Base-by-base conservation (phyloP, 768 basidiomycete genomes). In the Psilocybe cyanescens region DNA sequence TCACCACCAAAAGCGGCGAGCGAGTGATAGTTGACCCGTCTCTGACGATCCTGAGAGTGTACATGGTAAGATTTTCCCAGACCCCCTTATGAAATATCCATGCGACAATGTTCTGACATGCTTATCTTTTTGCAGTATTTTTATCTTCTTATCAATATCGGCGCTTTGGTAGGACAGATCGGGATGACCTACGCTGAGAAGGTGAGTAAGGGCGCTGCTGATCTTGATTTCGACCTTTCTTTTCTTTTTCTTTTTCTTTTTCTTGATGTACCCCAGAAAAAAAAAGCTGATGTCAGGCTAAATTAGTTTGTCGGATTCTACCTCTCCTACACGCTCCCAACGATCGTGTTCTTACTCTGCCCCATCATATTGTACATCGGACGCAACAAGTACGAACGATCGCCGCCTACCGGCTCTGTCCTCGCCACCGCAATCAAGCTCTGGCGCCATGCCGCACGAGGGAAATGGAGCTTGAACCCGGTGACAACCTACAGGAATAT, bases 91-190 rank as follows among this genome's bases (percentile, higher is more conserved):
- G 29, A 8, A 11, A 35, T 35, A 17, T 29, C 51, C 51, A 37
- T 33, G 39, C 48, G 24, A 28, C 19, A 50, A 51, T 39, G n/a
- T 12, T 48, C 50, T 14, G 8, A 51, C 44, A 28, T 29, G 9
- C 14, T 44, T 44, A 44, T 24, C 19, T 9, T 52, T 53, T 60
- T 4, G n/a, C 53, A 84, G 83, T 86, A 86, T 66, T 88, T 87
- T 71, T 90, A 90, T 70, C 76, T 85, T 17, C 87, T 90, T 72
- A 88, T 90, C 71, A 93, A 92, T 71, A 72, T 91, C 55, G 91
- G 92, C 2, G 85, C 91, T 0, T 75, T 91, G 24, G 63, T 86
- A 37, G 91, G 89, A 19, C 89, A 90, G 71, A 83, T 91, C 45
- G 71, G 76, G 16, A 90, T 90, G 89, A 82, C 86, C 0, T 90